phyloP scores from a whole-genome alignment of 352 stramenopile genomes.

The Thalassiosira exigua region DNA sequence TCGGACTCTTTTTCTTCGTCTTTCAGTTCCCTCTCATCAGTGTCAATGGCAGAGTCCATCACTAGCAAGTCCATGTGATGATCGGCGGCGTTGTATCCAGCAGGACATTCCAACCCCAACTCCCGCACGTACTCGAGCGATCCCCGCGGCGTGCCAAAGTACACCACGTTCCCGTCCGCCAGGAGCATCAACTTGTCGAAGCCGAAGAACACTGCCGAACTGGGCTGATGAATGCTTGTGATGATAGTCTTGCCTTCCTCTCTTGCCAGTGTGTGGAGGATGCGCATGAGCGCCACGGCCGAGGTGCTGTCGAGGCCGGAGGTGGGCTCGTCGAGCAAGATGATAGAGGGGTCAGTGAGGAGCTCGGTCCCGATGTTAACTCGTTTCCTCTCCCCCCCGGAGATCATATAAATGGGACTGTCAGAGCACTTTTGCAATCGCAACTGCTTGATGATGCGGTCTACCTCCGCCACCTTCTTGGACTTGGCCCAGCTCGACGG shows the following conservation, averaged over 20 bases:
- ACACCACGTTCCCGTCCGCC: conserved; percentile 76
- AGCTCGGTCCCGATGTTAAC: conserved; percentile 90
- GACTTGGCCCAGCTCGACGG: conserved; percentile 47
- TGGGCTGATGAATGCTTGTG: conserved; percentile 82
- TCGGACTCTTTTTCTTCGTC: no score
- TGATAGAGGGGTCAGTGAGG: conserved; percentile 85
- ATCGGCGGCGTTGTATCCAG: conserved; percentile 81
- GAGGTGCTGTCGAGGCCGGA: conserved; percentile 91
- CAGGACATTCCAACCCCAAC: conserved; percentile 59
- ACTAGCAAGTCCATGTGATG: conserved; percentile 84
- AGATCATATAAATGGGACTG: conserved; percentile 79
- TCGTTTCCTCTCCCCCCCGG: conserved; percentile 90
- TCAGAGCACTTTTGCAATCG: conserved; percentile 70
- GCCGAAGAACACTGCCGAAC: conserved; percentile 67
- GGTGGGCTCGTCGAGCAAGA: conserved; percentile 91
- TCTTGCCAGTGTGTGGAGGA: conserved; percentile 88
- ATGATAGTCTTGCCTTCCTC: conserved; percentile 73
- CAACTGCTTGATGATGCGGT: conserved; percentile 71
- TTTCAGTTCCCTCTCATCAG: no score
- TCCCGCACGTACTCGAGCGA: conserved; percentile 62
- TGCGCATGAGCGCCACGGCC: conserved; percentile 90
- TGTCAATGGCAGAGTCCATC: conserved; percentile 57
- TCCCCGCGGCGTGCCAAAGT: conserved; percentile 68
- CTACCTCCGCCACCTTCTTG: conserved; percentile 72
- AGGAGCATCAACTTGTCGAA: conserved; percentile 82